These are phyloP conservation scores for Neonectria faginata DNA, from an alignment of 2,329 filamentous ascomycete genomes.

Conservation along the genomic window DNA sequence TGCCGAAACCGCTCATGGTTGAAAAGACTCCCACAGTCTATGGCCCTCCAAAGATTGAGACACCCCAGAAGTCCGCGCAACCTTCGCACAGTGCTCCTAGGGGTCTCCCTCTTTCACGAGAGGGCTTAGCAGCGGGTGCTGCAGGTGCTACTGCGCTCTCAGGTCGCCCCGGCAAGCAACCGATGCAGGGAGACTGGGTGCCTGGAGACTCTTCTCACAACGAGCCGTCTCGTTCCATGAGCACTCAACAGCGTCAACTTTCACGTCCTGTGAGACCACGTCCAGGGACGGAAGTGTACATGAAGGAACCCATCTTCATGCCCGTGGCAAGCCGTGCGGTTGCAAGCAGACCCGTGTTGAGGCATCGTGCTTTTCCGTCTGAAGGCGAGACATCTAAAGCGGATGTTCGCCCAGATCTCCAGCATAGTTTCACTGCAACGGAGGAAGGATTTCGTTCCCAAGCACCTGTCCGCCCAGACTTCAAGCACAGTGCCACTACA, in stretches of 20 bases:
- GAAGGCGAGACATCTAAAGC: slow-evolving; percentile 32
- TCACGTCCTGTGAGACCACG: slow-evolving; percentile 36
- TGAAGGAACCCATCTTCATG: slow-evolving; percentile 42
- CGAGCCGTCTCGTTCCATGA: slow-evolving; percentile 40
- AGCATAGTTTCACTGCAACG: background rate
- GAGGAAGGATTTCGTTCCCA: slow-evolving; percentile 19
- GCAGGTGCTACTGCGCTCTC: background rate
- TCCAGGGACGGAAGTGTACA: slow-evolving; percentile 43
- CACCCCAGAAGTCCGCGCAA: slow-evolving; percentile 25
- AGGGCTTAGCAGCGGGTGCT: slow-evolving; percentile 10
- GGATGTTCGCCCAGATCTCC: slow-evolving; percentile 20
- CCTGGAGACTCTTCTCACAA: slow-evolving; percentile 27
- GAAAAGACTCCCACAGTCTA: slow-evolving; percentile 10
- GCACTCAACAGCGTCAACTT: slow-evolving; percentile 41
- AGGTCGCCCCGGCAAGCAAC: slow-evolving; percentile 9
- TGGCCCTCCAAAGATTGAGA: slow-evolving; percentile 16
- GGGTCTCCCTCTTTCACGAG: slow-evolving; percentile 3
- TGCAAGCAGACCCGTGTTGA: slow-evolving; percentile 26
- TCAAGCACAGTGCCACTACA: slow-evolving; percentile 1
- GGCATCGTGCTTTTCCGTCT: slow-evolving; percentile 34
- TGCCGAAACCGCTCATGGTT: background rate
- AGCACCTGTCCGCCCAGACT: slow-evolving; percentile 17
- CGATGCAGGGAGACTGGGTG: slow-evolving; percentile 25
- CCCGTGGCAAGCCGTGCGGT: slow-evolving; percentile 36
- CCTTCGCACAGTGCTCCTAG: slow-evolving; percentile 5